Evolutionary conservation across 768 basidiomycete species (phyloP).

Genomic region (Sarcomyxa edulis): DNA sequence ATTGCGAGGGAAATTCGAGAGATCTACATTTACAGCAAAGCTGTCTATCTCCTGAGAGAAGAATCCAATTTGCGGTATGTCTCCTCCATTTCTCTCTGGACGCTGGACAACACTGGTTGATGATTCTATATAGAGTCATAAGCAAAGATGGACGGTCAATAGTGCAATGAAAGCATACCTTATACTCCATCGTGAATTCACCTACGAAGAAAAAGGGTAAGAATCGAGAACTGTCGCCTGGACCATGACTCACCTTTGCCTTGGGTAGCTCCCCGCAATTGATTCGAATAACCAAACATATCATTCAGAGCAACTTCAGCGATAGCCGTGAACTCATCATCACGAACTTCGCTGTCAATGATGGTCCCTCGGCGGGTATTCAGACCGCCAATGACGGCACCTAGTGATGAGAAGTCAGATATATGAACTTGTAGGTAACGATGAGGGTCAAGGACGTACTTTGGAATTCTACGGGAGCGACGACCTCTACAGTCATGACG

Average conservation of each 20-base stretch:
- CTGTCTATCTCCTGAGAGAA: constrained; percentile 60
- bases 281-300: constrained; percentile 97
- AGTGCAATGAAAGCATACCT: constrained; percentile 37
- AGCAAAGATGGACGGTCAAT: constrained; percentile 3
- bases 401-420: constrained; percentile 17
- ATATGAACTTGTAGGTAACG: neutral
- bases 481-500: constrained; percentile 98
- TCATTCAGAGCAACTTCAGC: constrained; percentile 95
- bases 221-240: too few relatives aligned
- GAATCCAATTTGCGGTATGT: constrained; percentile 77
- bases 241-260: constrained; percentile 66
- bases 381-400: constrained; percentile 87
- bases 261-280: constrained; percentile 90
- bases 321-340: constrained; percentile 90
- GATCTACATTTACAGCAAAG: neutral
- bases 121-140: constrained; percentile 50
- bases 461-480: constrained; percentile 96
- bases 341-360: constrained; percentile 91
- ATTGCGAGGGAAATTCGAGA: constrained; percentile 2
- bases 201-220: constrained; percentile 29
- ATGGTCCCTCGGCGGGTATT: constrained; percentile 93
- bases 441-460: constrained; percentile 33
- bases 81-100: constrained; percentile 87
- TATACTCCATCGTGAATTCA: constrained; percentile 77
- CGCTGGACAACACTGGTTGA: constrained; percentile 74